Base-by-base conservation (phyloP, 306 rosid species). In the Sesbania bispinosa region DNA sequence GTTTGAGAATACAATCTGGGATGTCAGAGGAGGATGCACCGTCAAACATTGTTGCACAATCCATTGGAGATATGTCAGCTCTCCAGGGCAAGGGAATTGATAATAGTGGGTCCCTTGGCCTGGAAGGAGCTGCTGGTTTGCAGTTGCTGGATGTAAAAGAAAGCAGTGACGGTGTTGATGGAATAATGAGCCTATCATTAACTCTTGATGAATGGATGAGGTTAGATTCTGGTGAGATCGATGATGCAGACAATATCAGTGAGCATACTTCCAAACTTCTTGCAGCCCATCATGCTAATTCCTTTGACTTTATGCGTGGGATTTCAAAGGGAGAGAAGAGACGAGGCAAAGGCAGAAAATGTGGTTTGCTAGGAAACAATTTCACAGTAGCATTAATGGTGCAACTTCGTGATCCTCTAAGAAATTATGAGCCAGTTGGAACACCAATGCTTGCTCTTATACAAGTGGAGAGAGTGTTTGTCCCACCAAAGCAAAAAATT, bases 1-100 rank as follows among this genome's bases (percentile, higher is more conserved):
- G 99, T 41, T 83, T 94, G 87, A 89, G 96, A 87, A 89, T 94
- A 79, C 99, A 94, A 79, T 91, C 97, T 0, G 99, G 97, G 62
- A 85, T 89, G 97, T 88, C 97, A 0, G 84, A 85, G 65, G 96
- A 72, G 52, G 93, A 90, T 14, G 97, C 92, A 52, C 91, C 98
- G 15, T 87, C 93, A 62, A 90, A 87, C 79, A 90, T 93, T 50
- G 59, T 84, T 60, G 82, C 92, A 7, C 67, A 87, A 70, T 81
- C 93, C 32, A 79, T 79, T 55, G 89, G 86, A 6, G 91, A 88
- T 68, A 70, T 86, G 68, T 88, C 97, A 39, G 88, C 96, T 81
- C 84, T 85, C 4, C 85, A 85, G 70, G 90, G 80, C 8, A 86
- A 87, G 80, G 97, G 86, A 10, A 61, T 82, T 20, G 78, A 86